Evolutionary conservation across 78 protist genomes (phyloP).

Genomic region (Guillardia theta): DNA sequence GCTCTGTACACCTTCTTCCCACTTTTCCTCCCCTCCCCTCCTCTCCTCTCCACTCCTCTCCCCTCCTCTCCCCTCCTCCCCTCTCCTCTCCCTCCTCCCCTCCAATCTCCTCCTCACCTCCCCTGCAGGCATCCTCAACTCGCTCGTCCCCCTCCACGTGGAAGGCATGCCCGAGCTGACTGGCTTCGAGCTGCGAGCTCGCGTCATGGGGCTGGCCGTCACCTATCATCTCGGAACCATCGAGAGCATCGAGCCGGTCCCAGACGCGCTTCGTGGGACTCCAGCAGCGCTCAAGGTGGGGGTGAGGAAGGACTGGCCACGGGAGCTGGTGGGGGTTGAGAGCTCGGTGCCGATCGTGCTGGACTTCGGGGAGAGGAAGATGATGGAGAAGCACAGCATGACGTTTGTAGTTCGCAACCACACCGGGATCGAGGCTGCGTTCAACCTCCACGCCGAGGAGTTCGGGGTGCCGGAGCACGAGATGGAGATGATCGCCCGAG

Average conservation of each 20-base stretch:
- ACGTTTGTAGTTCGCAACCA: background rate
- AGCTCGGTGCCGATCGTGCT: background rate
- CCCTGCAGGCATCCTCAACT: background rate
- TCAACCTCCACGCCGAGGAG: background rate
- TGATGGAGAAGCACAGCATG: background rate
- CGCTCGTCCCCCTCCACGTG: background rate
- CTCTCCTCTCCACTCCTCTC: too few relatives aligned
- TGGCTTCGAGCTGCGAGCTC: background rate
- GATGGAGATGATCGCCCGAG: background rate
- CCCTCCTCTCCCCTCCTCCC: too few relatives aligned
- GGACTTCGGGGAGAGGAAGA: background rate
- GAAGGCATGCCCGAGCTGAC: background rate
- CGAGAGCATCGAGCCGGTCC: background rate
- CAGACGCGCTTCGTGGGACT: background rate
- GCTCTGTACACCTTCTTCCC: too few relatives aligned
- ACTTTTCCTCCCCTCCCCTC: too few relatives aligned
- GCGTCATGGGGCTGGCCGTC: constrained; percentile 4
- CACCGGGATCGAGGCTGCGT: constrained; percentile 6
- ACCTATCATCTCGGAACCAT: background rate
- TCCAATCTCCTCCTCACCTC: too few relatives aligned
- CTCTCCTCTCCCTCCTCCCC: too few relatives aligned
- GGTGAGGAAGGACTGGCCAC: background rate
- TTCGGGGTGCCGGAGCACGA: background rate
- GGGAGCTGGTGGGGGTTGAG: background rate
- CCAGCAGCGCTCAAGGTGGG: background rate